These are phyloP conservation scores for Vitis riparia DNA, from an alignment of 164 flowering plant species.

Conservation along the genomic window DNA sequence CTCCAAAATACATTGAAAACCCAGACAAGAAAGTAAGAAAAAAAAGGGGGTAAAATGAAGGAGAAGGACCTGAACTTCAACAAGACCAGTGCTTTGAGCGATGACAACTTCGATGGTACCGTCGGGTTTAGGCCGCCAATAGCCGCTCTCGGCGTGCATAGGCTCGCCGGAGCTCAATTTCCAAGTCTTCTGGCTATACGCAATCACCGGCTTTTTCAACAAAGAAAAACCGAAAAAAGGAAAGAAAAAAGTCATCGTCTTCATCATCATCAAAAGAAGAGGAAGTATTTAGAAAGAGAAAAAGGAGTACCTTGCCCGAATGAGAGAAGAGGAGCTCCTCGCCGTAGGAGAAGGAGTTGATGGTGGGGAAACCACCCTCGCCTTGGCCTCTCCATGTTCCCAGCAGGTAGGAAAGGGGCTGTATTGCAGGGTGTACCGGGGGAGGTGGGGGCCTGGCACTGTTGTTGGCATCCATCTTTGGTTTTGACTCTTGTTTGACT, in stretches of 20 bases:
- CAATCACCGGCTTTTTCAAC: constrained; percentile 52
- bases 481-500: too few species aligned
- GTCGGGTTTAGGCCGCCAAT: constrained; percentile 69
- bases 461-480: too few species aligned
- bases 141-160: constrained; percentile 85
- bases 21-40: not conserved
- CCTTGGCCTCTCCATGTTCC: constrained; percentile 82
- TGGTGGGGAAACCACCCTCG: constrained; percentile 69
- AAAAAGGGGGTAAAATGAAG: not conserved
- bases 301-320: constrained; percentile 38
- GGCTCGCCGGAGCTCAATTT: constrained; percentile 64
- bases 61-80: constrained; percentile 65
- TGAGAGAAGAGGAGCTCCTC: constrained; percentile 67
- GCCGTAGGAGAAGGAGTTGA: constrained; percentile 57
- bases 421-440: constrained; percentile 51
- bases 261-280: not conserved
- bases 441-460: not conserved
- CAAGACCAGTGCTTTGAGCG: constrained; percentile 82
- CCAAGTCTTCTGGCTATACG: constrained; percentile 73
- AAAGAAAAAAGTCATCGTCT: not conserved
- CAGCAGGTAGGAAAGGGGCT: constrained; percentile 48
- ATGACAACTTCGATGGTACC: constrained; percentile 73
- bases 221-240: not conserved
- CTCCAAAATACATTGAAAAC: not conserved
- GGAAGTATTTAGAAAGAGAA: too few species aligned